Conservation (phyloP, 768 basidiomycete species). For the Gloeopeniophorella convolvens region DNA sequence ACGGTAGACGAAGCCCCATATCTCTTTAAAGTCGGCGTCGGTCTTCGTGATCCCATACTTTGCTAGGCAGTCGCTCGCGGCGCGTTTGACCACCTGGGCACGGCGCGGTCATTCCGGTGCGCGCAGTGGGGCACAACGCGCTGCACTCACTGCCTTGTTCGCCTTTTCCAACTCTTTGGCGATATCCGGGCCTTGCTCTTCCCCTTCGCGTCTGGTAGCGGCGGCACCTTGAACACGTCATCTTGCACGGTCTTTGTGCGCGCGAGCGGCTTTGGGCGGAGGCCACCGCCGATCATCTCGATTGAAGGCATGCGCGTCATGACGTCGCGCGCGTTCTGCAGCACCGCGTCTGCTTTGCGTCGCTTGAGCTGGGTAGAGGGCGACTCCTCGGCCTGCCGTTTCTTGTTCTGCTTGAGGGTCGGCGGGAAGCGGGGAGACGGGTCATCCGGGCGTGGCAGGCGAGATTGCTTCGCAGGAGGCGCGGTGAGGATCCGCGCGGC, state of each 20-base stretch:
- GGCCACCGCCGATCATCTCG: constrained; percentile 15
- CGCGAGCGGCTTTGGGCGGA: constrained; percentile 15
- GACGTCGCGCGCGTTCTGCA: constrained; percentile 32
- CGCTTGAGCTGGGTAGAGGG: constrained; percentile 20
- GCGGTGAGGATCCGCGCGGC: constrained; percentile 52
- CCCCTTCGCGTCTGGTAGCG: constrained; percentile 24
- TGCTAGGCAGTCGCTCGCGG: constrained; percentile 27
- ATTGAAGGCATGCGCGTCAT: constrained; percentile 35
- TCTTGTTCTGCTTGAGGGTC: constrained; percentile 16
- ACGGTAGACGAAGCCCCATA: constrained; percentile 21
- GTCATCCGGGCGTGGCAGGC: constrained; percentile 65
- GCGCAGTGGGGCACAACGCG: background rate
- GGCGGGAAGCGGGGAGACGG: constrained; percentile 72
- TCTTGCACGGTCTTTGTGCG: constrained; percentile 16
- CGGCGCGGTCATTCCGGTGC: background rate
- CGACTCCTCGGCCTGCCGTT: constrained; percentile 22
- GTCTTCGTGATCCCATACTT: constrained; percentile 18
- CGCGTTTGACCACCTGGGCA: constrained; percentile 35
- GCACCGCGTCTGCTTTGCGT: constrained; percentile 27
- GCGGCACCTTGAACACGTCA: constrained; percentile 20
- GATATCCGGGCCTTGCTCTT: constrained; percentile 31
- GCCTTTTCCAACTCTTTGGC: constrained; percentile 41
- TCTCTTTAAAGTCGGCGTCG: constrained; percentile 22
- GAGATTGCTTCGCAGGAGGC: constrained; percentile 31
- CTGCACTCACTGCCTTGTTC: constrained; percentile 51